Evolutionary conservation across 495 filamentous ascomycete genomes (phyloP), one percentile per base, ranked within the genome.

Genomic region (Penicillium maclennaniae): DNA sequence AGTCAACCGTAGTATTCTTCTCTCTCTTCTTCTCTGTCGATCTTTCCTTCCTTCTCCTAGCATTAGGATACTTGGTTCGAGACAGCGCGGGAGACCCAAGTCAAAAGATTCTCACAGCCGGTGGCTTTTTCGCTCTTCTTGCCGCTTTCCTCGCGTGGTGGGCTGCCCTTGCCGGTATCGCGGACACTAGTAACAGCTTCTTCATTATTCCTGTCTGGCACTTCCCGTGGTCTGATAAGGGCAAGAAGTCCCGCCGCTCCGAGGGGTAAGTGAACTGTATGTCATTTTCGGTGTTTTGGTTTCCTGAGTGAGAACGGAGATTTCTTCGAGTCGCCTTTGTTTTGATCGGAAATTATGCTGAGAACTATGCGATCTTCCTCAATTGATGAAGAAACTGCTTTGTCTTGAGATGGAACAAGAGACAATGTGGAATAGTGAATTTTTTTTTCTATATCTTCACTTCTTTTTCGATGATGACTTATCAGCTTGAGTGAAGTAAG

Each of bases 1-100:
- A 88, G 56, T 96, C 91, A 4, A 95, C 90, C 51, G 81, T 95
- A 54, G 88, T 88, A 54, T 97, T 96, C 83, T 96, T 91, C 80
- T 61, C 80, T 40, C 83, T 97, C 23, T 96, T 96, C 80, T 83
- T 95, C 72, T 80, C 81, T 39, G 87, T 95, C 43, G 92, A 95
- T 67, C 56, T 96, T 23, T 84, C 89, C 41, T 88, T 96, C 73
- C 79, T 96, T 41, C 77, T 92, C 56, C 83, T 97, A 37, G 80
- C 78, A 38, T 77, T 88, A 62, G 80, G 74, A 34, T 84, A 92
- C 63, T 79, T 87, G 49, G 49, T 74, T 43, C 67, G 68, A 26
- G 65, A 69, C 55, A 63, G 56, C n/a, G 45, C 53, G 16, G 77
- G 67, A 17, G 52, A 51, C 14, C 77, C 79, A 0, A 75, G 83